Base-by-base conservation (phyloP, 352 stramenopile genomes). In the Saprolegnia diclina region DNA sequence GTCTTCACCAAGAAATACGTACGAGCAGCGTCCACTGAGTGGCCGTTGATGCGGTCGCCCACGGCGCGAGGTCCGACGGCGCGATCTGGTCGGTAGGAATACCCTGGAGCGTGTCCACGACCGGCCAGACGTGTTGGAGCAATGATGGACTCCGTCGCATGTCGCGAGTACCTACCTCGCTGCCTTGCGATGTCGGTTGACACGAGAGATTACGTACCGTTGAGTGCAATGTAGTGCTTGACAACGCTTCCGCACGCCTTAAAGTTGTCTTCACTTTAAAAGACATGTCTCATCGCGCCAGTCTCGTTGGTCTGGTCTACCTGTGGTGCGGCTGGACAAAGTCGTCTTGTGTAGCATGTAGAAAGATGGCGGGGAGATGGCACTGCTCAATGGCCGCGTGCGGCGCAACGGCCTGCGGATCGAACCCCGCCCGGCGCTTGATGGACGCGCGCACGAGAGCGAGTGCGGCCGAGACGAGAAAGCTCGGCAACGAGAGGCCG, bases 281-380 rank as follows among this genome's bases (percentile, higher is more conserved):
- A 54, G 7, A 21, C 11, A n/a, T n/a, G n/a, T n/a, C n/a, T n/a
- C 44, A 52, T 52, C 24, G 10, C 13, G 38, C 9, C 35, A 21
- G 6, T 37, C 10, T 46, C n/a, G 11, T 37, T 21, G 10, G 6
- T 10, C 11, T 19, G 10, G 19, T 29, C 9, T 32, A 59, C 63
- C 63, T 69, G 63, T 69, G 63, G 18, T 38, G 63, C 13, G 35
- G n/a, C 14, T 32, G 35, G 18, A 69, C 63, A 61, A 69, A 69
- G 13, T 32, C 22, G 24, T 69, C 63, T 26, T 69, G 29, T 4
- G 45, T 52, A 13, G 19, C 63, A 61, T 69, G 63, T 6, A 69
- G 7, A 69, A 69, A 69, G 18, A 69, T 21, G 11, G 24, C 32
- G 13, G 63, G 63, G 5, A 61, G 19, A 18, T 9, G 21, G 44